Evolutionary conservation across 2,329 filamentous ascomycete species (phyloP).

Genomic region (Paecilomyces variotii): DNA sequence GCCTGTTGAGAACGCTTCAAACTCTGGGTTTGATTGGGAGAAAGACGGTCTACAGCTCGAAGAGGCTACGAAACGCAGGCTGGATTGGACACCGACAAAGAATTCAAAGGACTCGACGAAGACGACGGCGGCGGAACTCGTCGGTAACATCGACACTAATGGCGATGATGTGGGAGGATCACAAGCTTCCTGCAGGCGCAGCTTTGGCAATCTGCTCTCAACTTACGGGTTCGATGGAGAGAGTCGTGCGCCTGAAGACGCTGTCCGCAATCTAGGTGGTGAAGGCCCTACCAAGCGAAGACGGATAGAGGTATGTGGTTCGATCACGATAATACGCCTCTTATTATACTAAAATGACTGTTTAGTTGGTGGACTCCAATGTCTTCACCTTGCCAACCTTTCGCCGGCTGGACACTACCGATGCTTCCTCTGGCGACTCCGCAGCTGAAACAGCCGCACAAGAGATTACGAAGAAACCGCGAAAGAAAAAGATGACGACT

Average conservation of each 20-base stretch:
- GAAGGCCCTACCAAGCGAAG: slow-evolving; percentile 28
- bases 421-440: neutral
- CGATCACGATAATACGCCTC: neutral
- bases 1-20: neutral
- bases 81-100: slow-evolving; percentile 61
- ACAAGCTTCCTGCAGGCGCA: neutral
- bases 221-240: slow-evolving; percentile 32
- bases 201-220: slow-evolving; percentile 30
- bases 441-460: slow-evolving; percentile 5
- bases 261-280: slow-evolving; percentile 9
- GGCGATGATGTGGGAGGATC: neutral
- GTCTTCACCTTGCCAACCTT: slow-evolving; percentile 1
- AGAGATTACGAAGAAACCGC: slow-evolving; percentile 36
- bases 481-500: slow-evolving; percentile 64
- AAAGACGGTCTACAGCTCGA: slow-evolving; percentile 23
- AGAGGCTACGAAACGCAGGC: slow-evolving; percentile 47
- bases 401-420: neutral
- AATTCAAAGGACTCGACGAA: slow-evolving; percentile 19
- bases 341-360: neutral
- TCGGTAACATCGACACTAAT: slow-evolving; percentile 10
- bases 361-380: slow-evolving; percentile 18
- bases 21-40: slow-evolving; percentile 10
- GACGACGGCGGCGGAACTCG: slow-evolving; percentile 10
- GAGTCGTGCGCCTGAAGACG: slow-evolving; percentile 6
- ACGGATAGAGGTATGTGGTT: slow-evolving; percentile 26